Evolutionary conservation across 345 rosid genomes (phyloP), one percentile per base, ranked within the genome.

Genomic region (Citrus hindsii): DNA sequence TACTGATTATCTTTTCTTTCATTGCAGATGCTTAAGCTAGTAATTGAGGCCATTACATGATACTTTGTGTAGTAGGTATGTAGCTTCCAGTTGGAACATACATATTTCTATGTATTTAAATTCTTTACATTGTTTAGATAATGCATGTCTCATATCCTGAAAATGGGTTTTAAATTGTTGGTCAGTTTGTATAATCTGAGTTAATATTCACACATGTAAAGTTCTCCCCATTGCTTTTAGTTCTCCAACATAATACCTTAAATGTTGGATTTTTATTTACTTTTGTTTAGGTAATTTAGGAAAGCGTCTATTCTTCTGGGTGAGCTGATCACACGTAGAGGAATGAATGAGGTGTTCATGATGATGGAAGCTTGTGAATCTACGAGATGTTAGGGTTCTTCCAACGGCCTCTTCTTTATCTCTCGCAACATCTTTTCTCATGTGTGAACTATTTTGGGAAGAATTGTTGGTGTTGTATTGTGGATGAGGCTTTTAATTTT

Each of bases 21-120:
- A 2, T 79, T n/a, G 69, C 82, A 84, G 87, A 81, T 84, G 84
- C 82, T 68, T 79, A 75, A 75, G 60, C 30, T 19, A 30, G 51
- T 30, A 4, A 64, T 64, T 62, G 66, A 62, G 9, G 28, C 46
- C 62, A 40, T 74, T 28, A 71, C 76, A 53, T 73, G 42, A 62
- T 79, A 46, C 73, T 78, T 66, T 73, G 78, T 24, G 27, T 65
- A 75, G 69, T 38, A 79, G 84, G 82, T 84, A 67, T 38, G 82
- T 19, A 22, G 64, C 69, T 74, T 53, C 27, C 48, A 24, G 46
- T 71, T 71, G 40, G 27, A 66, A 51, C 37, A 8, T 21, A 28
- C 35, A 64, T 64, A n/a, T 27, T 68, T 55, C 25, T 9, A 22
- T 28, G 30, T 28, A 28, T 27, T n/a, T 30, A 48, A 22, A 14